Evolutionary conservation across 257 asterid genomes (phyloP).

Genomic region (Solanum bukasovii): DNA sequence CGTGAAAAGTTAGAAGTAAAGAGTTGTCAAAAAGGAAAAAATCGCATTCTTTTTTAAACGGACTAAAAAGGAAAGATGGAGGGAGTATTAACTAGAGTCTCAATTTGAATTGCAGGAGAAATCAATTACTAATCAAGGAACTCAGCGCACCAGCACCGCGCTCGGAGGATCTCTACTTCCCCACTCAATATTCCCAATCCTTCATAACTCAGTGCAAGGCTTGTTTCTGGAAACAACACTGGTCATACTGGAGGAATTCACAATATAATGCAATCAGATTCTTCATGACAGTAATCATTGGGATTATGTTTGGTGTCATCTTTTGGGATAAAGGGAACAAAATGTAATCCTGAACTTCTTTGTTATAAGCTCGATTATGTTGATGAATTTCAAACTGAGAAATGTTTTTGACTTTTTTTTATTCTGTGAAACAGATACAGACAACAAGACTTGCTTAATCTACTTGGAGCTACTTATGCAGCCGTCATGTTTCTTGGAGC

Average conservation of each 20-base stretch:
- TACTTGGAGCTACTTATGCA: conserved; percentile 76
- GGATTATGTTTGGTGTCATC: conserved; percentile 54
- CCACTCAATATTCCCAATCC: conserved; percentile 44
- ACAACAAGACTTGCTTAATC: conserved; percentile 67
- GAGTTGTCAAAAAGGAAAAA: not conserved
- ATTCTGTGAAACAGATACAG: conserved; percentile 22
- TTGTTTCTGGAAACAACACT: conserved; percentile 56
- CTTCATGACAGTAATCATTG: conserved; percentile 35
- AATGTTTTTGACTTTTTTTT: not conserved
- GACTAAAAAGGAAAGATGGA: not conserved
- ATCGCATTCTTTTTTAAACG: not conserved
- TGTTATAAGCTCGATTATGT: not conserved
- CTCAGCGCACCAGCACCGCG: conserved; percentile 36
- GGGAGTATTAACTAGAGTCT: not conserved
- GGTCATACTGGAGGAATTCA: conserved; percentile 70
- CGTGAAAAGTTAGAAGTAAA: not conserved
- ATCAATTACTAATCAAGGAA: conserved; percentile 34
- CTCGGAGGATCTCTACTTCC: conserved; percentile 36
- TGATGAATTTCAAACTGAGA: not conserved
- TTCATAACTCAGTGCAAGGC: conserved; percentile 57
- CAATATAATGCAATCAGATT: conserved; percentile 56
- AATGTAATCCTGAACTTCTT: conserved; percentile 23
- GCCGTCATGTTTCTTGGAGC: conserved; percentile 82
- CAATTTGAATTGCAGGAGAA: conserved; percentile 24
- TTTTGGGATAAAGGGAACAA: conserved; percentile 50